Percentiles rank a stretch among this genome's conserved stretches.
Conservation (phyloP, 257 asterid genomes). For the Gynochthodes officinalis region DNA sequence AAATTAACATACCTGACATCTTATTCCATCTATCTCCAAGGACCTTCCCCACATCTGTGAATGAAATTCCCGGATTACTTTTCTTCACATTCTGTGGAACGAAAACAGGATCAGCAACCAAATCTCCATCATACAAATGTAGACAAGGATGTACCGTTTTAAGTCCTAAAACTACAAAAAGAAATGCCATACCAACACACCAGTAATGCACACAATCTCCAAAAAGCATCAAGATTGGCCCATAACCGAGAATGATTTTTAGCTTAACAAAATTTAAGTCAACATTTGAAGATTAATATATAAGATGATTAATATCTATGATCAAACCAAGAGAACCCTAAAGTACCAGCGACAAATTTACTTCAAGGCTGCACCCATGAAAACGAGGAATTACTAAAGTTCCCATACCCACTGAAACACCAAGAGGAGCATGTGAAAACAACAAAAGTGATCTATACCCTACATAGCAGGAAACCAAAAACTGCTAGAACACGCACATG, state of each 20-base stretch:
- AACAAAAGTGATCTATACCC: background rate
- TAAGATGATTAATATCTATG: background rate
- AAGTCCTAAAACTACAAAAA: background rate
- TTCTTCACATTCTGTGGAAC: slow-evolving; percentile 61
- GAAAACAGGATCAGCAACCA: slow-evolving; percentile 9
- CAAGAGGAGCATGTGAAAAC: background rate
- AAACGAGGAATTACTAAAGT: background rate
- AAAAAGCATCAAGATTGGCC: background rate
- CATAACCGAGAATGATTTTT: background rate
- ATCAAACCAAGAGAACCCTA: background rate
- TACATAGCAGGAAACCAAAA: background rate
- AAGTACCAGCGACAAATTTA: background rate
- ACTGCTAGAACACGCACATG: background rate
- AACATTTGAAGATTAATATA: background rate
- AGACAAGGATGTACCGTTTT: background rate
- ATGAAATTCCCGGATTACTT: slow-evolving; percentile 72
- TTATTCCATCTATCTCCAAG: slow-evolving; percentile 90
- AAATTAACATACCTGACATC: slow-evolving; percentile 55
- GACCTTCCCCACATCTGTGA: slow-evolving; percentile 64
- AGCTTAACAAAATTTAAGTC: background rate
- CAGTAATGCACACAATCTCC: background rate
- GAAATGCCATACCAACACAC: background rate
- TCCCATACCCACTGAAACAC: background rate
- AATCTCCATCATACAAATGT: background rate
- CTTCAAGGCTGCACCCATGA: background rate